Percentiles rank a stretch among this genome's conserved stretches.
Evolutionary conservation across 805 yeast species (phyloP).

Genomic region (Candida ascalaphidarum): DNA sequence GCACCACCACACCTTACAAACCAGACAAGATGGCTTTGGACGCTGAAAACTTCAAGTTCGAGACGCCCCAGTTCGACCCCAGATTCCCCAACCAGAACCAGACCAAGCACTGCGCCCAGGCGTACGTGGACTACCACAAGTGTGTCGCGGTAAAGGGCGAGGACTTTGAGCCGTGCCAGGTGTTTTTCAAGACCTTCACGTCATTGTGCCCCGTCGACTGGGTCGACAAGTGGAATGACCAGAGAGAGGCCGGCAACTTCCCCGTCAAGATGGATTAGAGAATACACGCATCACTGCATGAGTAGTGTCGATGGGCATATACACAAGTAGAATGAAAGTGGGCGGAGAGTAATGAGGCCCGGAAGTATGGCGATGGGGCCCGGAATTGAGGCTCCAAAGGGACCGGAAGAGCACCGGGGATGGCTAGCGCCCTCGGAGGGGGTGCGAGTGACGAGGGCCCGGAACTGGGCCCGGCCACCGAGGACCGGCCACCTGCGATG

Average conservation of each 20-base stretch:
- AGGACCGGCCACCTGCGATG: too few species aligned
- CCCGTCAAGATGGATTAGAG: slow-evolving; percentile 30
- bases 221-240: slow-evolving; percentile 85
- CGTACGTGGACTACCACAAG: slow-evolving; percentile 96
- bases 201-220: slow-evolving; percentile 80
- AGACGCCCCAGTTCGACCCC: slow-evolving; percentile 29
- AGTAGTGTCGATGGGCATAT: too few species aligned
- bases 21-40: slow-evolving; percentile 24
- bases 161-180: slow-evolving; percentile 96
- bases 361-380: too few species aligned
- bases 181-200: slow-evolving; percentile 84
- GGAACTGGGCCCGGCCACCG: too few species aligned
- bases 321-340: too few species aligned
- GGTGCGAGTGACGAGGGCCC: too few species aligned
- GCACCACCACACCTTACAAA: neutral
- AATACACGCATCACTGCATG: too few species aligned
- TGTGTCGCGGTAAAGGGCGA: slow-evolving; percentile 96
- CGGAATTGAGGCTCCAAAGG: too few species aligned
- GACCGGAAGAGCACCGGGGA: too few species aligned
- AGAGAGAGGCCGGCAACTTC: slow-evolving; percentile 52
- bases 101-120: slow-evolving; percentile 97
- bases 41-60: slow-evolving; percentile 31
- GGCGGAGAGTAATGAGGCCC: too few species aligned
- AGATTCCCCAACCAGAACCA: slow-evolving; percentile 90
- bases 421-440: too few species aligned